Evolutionary conservation across 148 eudicot species (phyloP).

Genomic region (Selenicereus undatus): DNA sequence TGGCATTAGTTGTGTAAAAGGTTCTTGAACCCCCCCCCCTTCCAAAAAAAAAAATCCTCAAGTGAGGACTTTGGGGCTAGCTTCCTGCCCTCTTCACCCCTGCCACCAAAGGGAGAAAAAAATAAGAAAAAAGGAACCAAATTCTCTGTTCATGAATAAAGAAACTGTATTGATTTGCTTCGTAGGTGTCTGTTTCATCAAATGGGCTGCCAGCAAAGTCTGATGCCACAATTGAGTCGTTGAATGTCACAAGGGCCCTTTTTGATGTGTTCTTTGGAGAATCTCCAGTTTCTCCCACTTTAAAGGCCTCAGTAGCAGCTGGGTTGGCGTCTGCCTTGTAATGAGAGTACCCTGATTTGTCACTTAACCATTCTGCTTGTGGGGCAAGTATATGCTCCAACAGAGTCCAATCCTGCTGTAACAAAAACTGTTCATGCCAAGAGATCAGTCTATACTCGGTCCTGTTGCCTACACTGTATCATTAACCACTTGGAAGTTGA

Average conservation of each 20-base stretch:
- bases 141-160: background rate
- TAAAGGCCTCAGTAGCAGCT: slow-evolving; percentile 64
- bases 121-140: background rate
- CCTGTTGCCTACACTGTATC: background rate
- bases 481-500: background rate
- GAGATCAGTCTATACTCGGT: background rate
- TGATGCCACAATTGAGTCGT: slow-evolving; percentile 69
- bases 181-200: slow-evolving; percentile 61
- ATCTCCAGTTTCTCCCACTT: slow-evolving; percentile 75
- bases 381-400: background rate
- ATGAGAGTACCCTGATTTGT: slow-evolving; percentile 17
- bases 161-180: background rate
- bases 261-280: slow-evolving; percentile 79
- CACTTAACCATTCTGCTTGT: background rate
- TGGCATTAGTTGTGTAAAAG: no score
- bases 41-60: no score
- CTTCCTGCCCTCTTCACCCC: no score
- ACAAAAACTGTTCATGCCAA: background rate
- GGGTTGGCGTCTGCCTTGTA: slow-evolving; percentile 55
- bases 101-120: background rate
- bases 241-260: slow-evolving; percentile 67
- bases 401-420: slow-evolving; percentile 2
- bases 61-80: background rate
- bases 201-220: slow-evolving; percentile 49
- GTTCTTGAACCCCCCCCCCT: background rate